Percentiles rank a stretch among this genome's conserved stretches.
These are phyloP conservation scores for Mycena citricolor DNA, from an alignment of 1,284 basidiomycete species.

Conservation along the genomic window DNA sequence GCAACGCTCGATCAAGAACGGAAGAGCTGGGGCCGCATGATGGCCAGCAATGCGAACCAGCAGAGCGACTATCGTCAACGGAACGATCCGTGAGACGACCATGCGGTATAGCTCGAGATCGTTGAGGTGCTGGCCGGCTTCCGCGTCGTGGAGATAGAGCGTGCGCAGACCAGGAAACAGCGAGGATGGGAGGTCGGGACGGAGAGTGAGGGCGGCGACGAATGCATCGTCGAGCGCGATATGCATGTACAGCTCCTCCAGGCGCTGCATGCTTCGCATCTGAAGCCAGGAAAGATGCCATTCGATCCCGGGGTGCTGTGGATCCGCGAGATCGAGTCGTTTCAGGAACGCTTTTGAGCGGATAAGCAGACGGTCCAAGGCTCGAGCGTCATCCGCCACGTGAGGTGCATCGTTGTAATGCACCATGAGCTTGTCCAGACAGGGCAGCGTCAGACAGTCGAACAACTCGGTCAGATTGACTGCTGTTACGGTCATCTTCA, in stretches of 20 bases:
- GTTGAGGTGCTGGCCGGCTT: conserved; percentile 15
- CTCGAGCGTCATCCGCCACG: conserved; percentile 8
- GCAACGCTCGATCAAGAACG: conserved; percentile 20
- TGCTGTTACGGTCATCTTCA: conserved; percentile 11
- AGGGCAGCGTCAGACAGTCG: conserved; percentile 8
- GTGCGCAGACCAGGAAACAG: conserved; percentile 10
- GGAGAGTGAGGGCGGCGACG: conserved; percentile 15
- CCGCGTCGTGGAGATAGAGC: conserved; percentile 7
- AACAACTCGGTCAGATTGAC: conserved; percentile 10
- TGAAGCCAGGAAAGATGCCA: conserved; percentile 10
- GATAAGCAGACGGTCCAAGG: conserved; percentile 7
- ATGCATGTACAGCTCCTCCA: conserved; percentile 16
- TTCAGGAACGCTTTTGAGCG: conserved; percentile 9
- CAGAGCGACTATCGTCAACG: conserved; percentile 3
- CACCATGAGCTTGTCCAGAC: conserved; percentile 13
- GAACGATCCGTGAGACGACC: conserved; percentile 18
- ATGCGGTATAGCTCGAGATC: conserved; percentile 19
- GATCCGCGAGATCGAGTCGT: conserved; percentile 15
- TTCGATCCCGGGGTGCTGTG: neutral
- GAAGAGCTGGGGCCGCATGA: conserved; percentile 14
- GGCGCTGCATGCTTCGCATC: conserved; percentile 7
- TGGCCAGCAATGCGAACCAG: conserved; percentile 9
- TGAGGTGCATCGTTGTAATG: conserved; percentile 8
- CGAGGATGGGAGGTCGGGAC: neutral
- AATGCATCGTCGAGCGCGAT: conserved; percentile 12